Percentiles rank a stretch among this genome's conserved stretches.
Evolutionary conservation across 495 filamentous ascomycete species (phyloP).

Genomic region (Penicillium dipodomyicola): DNA sequence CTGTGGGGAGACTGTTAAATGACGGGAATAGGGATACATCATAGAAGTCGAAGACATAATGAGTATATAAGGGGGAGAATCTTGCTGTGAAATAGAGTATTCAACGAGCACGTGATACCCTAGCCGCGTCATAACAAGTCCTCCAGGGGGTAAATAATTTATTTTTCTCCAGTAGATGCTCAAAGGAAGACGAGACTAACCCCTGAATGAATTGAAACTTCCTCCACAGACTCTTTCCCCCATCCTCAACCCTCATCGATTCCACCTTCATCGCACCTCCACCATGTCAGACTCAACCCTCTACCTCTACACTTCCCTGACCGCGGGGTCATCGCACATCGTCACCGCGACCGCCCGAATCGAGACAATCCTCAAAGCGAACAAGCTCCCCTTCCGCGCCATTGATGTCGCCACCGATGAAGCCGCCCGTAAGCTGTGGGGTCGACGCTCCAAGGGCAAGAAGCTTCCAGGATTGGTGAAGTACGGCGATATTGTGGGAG

Average conservation of each 20-base stretch:
- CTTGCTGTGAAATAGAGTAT: background rate
- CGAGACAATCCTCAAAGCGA: conserved; percentile 94
- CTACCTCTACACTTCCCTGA: conserved; percentile 92
- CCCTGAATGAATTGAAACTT: background rate
- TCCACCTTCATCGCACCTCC: background rate
- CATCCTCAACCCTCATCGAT: background rate
- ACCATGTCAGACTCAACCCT: conserved; percentile 67
- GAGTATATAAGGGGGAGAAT: background rate
- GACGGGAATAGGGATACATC: conserved; percentile 7
- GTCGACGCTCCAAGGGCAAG: conserved; percentile 70
- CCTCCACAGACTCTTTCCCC: too few relatives aligned
- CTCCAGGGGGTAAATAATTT: conserved; percentile 10
- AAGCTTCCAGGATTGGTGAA: conserved; percentile 90
- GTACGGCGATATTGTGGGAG: conserved; percentile 79
- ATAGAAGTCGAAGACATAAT: background rate
- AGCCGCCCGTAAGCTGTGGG: conserved; percentile 86
- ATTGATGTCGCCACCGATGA: conserved; percentile 92
- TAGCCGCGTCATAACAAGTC: conserved; percentile 16
- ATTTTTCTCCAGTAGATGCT: conserved; percentile 7
- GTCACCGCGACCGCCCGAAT: conserved; percentile 92
- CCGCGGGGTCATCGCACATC: conserved; percentile 96
- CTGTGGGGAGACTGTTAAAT: conserved; percentile 6
- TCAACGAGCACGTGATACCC: conserved; percentile 9
- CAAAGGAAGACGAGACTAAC: background rate
- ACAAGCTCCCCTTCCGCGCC: conserved; percentile 87